phyloP scores from a whole-genome alignment of 2,329 filamentous ascomycete species.

The Sporothrix humicola region DNA sequence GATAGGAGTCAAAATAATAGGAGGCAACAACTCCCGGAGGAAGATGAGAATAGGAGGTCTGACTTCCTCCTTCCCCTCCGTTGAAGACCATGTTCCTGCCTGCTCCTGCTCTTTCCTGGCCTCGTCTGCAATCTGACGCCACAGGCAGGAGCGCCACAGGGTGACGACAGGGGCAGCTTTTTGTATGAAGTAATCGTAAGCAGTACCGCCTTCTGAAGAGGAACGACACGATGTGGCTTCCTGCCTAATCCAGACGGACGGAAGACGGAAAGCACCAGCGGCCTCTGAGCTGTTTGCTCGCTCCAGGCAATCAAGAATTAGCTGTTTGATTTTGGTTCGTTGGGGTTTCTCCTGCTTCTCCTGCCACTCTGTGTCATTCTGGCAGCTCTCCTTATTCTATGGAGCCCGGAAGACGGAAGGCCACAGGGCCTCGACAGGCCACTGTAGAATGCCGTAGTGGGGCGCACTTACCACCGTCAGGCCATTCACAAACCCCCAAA shows the following conservation, averaged over 20 bases:
- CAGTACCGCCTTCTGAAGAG: too few relatives aligned
- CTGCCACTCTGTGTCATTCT: too few relatives aligned
- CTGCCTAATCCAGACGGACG: background rate
- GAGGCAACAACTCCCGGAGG: too few relatives aligned
- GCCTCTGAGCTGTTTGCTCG: too few relatives aligned
- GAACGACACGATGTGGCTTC: conserved; percentile 20
- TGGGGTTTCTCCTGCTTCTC: background rate
- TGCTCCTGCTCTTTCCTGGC: too few relatives aligned
- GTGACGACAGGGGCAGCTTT: background rate
- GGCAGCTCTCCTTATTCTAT: background rate
- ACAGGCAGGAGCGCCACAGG: conserved; percentile 4
- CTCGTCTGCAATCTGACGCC: background rate
- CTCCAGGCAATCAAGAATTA: too few relatives aligned
- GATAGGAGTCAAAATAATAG: too few relatives aligned
- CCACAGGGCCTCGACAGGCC: conserved; percentile 21
- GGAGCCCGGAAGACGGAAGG: conserved; percentile 6
- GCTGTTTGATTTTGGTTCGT: background rate
- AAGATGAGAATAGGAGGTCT: too few relatives aligned
- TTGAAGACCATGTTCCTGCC: background rate
- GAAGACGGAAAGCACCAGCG: background rate
- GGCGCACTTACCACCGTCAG: conserved; percentile 21
- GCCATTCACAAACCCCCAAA: conserved; percentile 22
- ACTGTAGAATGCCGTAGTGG: conserved; percentile 25
- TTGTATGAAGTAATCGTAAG: too few relatives aligned
- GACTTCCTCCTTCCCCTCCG: too few relatives aligned